These are phyloP conservation scores for Salisapilia sapeloensis DNA, from an alignment of 352 stramenopile species.

Conservation along the genomic window DNA sequence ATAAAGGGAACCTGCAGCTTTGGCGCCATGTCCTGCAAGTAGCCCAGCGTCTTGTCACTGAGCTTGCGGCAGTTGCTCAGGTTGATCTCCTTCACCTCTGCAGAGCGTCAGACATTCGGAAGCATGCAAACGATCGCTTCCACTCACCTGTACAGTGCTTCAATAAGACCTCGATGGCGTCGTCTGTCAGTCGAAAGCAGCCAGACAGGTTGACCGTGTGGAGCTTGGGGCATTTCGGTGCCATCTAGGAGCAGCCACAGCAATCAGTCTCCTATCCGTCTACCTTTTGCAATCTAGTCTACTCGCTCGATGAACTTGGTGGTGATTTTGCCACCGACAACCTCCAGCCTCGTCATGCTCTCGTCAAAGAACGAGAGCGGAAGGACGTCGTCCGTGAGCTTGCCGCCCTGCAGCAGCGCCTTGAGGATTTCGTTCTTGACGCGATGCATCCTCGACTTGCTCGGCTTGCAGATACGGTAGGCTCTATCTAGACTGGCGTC, in stretches of 20 bases:
- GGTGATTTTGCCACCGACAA: conserved; percentile 73
- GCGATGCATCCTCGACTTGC: conserved; percentile 67
- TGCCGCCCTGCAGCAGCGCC: conserved; percentile 48
- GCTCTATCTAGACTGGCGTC: conserved; percentile 39
- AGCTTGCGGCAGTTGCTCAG: conserved; percentile 83
- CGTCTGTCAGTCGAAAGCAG: conserved; percentile 78
- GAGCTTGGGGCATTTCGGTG: conserved; percentile 64
- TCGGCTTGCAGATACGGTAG: conserved; percentile 53
- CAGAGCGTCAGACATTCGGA: background rate
- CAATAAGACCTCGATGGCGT: conserved; percentile 65
- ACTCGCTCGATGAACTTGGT: conserved; percentile 57
- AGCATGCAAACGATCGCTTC: background rate
- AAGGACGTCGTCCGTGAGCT: conserved; percentile 68
- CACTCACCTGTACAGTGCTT: conserved; percentile 51
- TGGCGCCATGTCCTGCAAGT: conserved; percentile 55
- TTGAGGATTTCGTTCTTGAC: conserved; percentile 79
- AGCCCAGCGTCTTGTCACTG: conserved; percentile 55
- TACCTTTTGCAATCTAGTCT: background rate
- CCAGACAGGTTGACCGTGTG: conserved; percentile 76
- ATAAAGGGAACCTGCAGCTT: conserved; percentile 47
- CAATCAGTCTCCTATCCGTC: background rate
- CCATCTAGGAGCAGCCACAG: conserved; percentile 15
- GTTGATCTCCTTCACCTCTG: conserved; percentile 80
- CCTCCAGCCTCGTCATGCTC: conserved; percentile 75
- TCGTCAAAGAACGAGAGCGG: conserved; percentile 69